Percentiles rank a stretch among this genome's conserved stretches.
These are phyloP conservation scores for Pythium phragmiticola DNA, from an alignment of 352 stramenopile species.

Conservation along the genomic window DNA sequence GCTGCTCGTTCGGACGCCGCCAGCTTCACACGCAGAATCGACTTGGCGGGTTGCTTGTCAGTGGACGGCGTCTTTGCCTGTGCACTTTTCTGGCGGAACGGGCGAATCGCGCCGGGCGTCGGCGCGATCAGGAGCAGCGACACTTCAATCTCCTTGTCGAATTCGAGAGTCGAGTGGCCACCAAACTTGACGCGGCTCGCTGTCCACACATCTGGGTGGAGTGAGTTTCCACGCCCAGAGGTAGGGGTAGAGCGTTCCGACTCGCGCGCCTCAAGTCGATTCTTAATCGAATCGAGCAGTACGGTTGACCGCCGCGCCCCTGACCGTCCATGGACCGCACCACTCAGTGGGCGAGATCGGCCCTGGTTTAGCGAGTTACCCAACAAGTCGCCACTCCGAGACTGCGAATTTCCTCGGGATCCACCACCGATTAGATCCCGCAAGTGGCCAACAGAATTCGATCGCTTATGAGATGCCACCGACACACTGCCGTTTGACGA, in stretches of 20 bases:
- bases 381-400: constrained; percentile 15
- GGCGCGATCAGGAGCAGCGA: constrained; percentile 20
- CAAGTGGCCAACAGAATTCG: constrained; percentile 65
- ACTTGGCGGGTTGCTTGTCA: constrained; percentile 24
- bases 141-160: constrained; percentile 31
- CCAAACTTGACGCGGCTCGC: constrained; percentile 29
- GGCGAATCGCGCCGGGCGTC: constrained; percentile 6
- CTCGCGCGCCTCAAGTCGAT: constrained; percentile 13
- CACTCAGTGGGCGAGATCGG: constrained; percentile 16
- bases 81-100: not conserved
- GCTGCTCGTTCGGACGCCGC: constrained; percentile 14
- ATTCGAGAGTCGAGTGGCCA: constrained; percentile 16
- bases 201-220: constrained; percentile 17
- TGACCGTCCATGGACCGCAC: constrained; percentile 12
- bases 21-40: constrained; percentile 27
- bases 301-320: constrained; percentile 20
- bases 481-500: not conserved
- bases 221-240: not conserved
- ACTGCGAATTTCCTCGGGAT: not conserved
- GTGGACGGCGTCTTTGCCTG: not conserved
- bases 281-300: constrained; percentile 25
- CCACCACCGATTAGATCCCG: constrained; percentile 57
- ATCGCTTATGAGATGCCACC: constrained; percentile 25
- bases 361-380: constrained; percentile 8
- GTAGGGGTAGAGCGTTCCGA: constrained; percentile 8